Percentiles rank a stretch among this genome's conserved stretches.
Evolutionary conservation across 1,284 basidiomycete genomes (phyloP).

Genomic region (Irpex sp.): DNA sequence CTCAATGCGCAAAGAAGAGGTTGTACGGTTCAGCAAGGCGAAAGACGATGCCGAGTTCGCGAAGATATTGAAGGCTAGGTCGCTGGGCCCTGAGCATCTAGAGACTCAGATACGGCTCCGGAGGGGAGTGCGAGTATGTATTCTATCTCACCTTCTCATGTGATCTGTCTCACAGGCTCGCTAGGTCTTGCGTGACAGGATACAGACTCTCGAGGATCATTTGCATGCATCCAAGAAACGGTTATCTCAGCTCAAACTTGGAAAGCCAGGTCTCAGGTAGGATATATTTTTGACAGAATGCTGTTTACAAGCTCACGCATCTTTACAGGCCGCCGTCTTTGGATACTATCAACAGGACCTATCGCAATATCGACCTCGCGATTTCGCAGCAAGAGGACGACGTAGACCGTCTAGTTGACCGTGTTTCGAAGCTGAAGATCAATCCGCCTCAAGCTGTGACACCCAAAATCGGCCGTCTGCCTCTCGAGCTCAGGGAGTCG

Average conservation of each 20-base stretch:
- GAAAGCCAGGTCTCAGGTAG: conserved; percentile 61
- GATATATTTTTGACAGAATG: background rate
- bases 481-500: conserved; percentile 28
- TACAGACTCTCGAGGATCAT: conserved; percentile 76
- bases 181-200: conserved; percentile 64
- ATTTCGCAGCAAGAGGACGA: conserved; percentile 62
- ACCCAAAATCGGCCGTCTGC: conserved; percentile 23
- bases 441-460: conserved; percentile 19
- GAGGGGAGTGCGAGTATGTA: conserved; percentile 60
- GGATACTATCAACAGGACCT: conserved; percentile 81
- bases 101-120: conserved; percentile 79
- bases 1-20: conserved; percentile 71
- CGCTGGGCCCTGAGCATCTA: conserved; percentile 86
- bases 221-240: conserved; percentile 69
- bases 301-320: conserved; percentile 1
- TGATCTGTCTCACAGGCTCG: background rate
- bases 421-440: conserved; percentile 53
- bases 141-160: background rate
- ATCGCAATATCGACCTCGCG: conserved; percentile 76
- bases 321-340: conserved; percentile 70
- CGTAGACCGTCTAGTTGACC: conserved; percentile 50
- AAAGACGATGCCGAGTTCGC: conserved; percentile 76
- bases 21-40: conserved; percentile 71
- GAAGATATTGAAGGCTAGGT: conserved; percentile 74
- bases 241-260: conserved; percentile 59